Base-by-base conservation (phyloP, 306 rosid species). In the Lathyrus sativus region DNA sequence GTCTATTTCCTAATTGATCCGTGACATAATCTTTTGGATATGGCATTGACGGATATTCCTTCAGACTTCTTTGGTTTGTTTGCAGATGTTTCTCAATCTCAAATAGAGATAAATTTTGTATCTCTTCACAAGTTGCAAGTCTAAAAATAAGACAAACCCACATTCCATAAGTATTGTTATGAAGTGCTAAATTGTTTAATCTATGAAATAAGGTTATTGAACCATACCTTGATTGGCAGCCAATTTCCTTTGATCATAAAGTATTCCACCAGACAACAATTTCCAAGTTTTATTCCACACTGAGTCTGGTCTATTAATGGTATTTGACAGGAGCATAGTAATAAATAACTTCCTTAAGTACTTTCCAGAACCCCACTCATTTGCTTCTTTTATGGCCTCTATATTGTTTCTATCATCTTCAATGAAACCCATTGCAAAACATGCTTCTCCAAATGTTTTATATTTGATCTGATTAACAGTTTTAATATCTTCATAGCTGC, bases 241-340 rank as follows among this genome's bases (percentile, higher is more conserved):
- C 24, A 67, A 35, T 10, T 26, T 67, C 5, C 33, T 49, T 35
- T 35, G 71, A 7, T 31, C 46, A 10, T 4, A 31, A 17, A 67
- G 60, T 48, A 49, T 67, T 4, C 33, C 71, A 49, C 49, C 13
- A 26, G 18, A 24, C 14, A 67, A 33, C 46, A 55, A 17, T 15
- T 49, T 9, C 71, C 45, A 67, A 15, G 71, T 67, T 67, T 67
- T 59, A 48, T 49, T 38, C 60, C 60, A 67, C 46, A 49, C 59
- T 49, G 31, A 6, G 42, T 33, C 56, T 9, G 46, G 71, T 48
- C 46, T 68, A 49, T 33, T 49, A 12, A 67, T 33, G 10, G 9
- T 6, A 49, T 38, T 48, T 10, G 71, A 67, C 4, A 33, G 17
- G 19, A 67, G 35, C 46, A 67, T 49, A 9, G 7, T 67, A 8